These are phyloP conservation scores for Pyricularia sp. DNA, from an alignment of 2,329 filamentous ascomycete species.

Conservation along the genomic window DNA sequence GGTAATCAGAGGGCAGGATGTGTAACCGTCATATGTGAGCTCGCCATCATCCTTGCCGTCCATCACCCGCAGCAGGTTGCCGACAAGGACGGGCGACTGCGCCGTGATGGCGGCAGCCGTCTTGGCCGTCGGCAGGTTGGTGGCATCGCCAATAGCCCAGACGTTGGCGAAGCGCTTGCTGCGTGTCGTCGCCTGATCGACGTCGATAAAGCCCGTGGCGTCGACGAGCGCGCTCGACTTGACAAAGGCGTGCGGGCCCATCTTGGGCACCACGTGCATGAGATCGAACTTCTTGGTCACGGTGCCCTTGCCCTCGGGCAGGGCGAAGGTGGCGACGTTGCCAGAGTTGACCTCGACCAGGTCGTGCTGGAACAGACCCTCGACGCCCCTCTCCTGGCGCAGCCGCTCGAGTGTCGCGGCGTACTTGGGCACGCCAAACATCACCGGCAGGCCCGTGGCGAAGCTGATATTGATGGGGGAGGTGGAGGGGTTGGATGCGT, in stretches of 20 bases:
- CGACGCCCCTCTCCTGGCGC: conserved; percentile 43
- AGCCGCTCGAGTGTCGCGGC: conserved; percentile 42
- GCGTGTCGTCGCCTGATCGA: conserved; percentile 40
- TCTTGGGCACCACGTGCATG: conserved; percentile 48
- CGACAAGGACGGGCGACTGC: conserved; percentile 31
- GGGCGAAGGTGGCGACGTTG: conserved; percentile 40
- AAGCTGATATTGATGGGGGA: conserved; percentile 43
- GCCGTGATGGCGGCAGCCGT: conserved; percentile 34
- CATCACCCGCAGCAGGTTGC: conserved; percentile 27
- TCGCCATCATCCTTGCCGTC: conserved; percentile 22
- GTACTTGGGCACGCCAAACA: conserved; percentile 55
- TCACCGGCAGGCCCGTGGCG: conserved; percentile 43
- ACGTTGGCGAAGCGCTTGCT: conserved; percentile 47
- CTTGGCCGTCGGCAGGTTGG: conserved; percentile 46
- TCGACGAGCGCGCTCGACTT: conserved; percentile 44
- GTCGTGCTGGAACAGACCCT: conserved; percentile 50
- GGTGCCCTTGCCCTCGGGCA: conserved; percentile 19
- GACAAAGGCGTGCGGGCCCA: conserved; percentile 45
- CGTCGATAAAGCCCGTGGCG: conserved; percentile 47
- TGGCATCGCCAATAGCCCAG: conserved; percentile 50
- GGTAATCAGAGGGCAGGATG: conserved; percentile 34
- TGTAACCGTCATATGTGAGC: conserved; percentile 31
- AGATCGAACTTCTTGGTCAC: conserved; percentile 42
- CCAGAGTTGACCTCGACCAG: conserved; percentile 39
- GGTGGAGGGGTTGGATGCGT: conserved; percentile 22